These are phyloP conservation scores for Elongisporangium undulatum DNA, from an alignment of 352 stramenopile species.

Conservation along the genomic window DNA sequence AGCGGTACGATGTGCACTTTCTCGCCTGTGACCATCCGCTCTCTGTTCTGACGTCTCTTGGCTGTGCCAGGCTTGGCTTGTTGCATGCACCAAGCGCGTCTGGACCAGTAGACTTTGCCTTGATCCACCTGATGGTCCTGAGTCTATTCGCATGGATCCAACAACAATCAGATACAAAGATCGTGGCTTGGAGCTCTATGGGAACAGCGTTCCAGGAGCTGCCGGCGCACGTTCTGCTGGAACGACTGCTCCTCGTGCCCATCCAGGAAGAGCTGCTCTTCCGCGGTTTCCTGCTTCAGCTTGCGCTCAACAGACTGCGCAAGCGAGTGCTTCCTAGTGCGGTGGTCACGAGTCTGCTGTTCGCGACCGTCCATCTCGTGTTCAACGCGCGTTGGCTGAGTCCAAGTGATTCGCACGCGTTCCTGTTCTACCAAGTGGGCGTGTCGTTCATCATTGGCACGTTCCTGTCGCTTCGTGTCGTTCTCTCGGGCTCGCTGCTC, in stretches of 20 bases:
- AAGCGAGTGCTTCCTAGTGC: constrained; percentile 14
- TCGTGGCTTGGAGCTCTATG: not conserved
- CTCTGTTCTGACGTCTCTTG: not conserved
- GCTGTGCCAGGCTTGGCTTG: not conserved
- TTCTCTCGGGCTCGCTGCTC: constrained; percentile 31
- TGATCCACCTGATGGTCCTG: not conserved
- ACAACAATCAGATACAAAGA: not conserved
- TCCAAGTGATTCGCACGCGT: constrained; percentile 12
- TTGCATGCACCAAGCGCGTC: not conserved
- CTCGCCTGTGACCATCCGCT: too few relatives aligned
- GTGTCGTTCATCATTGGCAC: constrained; percentile 41
- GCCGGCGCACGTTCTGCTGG: constrained; percentile 6
- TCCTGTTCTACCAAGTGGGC: constrained; percentile 33
- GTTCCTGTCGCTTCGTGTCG: constrained; percentile 35
- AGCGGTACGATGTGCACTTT: too few relatives aligned
- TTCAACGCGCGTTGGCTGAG: constrained; percentile 3
- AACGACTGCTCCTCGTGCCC: constrained; percentile 33
- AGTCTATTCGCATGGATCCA: not conserved
- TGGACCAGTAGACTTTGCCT: not conserved
- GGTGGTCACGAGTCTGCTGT: constrained; percentile 29
- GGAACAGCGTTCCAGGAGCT: not conserved
- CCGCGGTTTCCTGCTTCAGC: constrained; percentile 40
- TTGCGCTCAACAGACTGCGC: constrained; percentile 37
- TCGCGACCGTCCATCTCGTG: constrained; percentile 43
- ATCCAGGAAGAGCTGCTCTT: constrained; percentile 66